Base-by-base conservation (phyloP, 2,329 filamentous ascomycete species). In the Pestalotiopsis sp. region DNA sequence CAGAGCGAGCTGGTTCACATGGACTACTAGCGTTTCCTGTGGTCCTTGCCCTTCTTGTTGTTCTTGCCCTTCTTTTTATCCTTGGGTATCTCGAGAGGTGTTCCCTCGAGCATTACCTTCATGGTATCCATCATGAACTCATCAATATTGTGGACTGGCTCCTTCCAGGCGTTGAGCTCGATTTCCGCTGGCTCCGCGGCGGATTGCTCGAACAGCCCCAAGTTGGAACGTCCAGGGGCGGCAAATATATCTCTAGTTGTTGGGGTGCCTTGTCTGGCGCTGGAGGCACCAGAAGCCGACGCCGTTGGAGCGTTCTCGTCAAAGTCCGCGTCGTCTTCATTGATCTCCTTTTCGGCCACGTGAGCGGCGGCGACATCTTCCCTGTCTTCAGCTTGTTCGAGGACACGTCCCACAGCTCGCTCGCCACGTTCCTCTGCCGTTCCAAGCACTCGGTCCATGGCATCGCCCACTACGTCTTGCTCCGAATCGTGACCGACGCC, bases 331-430 rank as follows among this genome's bases (percentile, higher is more conserved):
- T 94, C 93, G 72, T 97, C 94, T 26, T 92, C 91, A 74, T 93
- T 89, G 60, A 96, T 91, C 78, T 99, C 96, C 75, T 92, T 96
- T 77, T 97, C 92, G 0, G 96, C 96, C 10, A 92, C 88, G 64
- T 92, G 91, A 2, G 96, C 96, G 0, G 96, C 96, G 30, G 90
- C 90, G 14, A 95, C 93, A 76, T 99, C 96, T 76, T 99, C 96
- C 61, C 88, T 89, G 74, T 99, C 96, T 79, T 99, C 52, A 0
- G 94, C 95, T 71, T 93, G 92, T 73, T 97, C 94, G 39, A 99
- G 89, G 0, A 91, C 93, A 17, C 91, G 88, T 3, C 90, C 88
- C 1, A 92, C 89, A 38, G 83, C 85, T 52, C 86, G 85, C 67
- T 89, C 85, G 39, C 90, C 89, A 11, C 84, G 86, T 68, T 83